Percentiles rank a stretch among this genome's conserved stretches.
Evolutionary conservation across 257 asterid genomes (phyloP).

Genomic region (Solanum chaucha): DNA sequence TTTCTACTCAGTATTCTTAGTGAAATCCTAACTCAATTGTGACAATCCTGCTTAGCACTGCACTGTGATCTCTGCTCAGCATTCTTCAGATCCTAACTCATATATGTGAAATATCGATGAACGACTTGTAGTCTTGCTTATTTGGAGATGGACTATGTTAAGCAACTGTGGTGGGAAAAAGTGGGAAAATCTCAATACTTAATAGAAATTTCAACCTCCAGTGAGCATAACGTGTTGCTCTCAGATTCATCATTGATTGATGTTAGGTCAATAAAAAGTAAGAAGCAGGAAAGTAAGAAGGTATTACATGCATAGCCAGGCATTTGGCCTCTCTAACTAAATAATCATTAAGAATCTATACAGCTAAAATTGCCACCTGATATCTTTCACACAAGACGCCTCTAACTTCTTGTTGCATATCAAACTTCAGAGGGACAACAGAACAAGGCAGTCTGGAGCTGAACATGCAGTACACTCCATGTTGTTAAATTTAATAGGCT

Average conservation of each 20-base stretch:
- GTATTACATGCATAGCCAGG: neutral
- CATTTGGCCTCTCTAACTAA: neutral
- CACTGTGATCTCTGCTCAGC: neutral
- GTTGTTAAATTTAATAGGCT: neutral
- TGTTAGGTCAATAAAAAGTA: neutral
- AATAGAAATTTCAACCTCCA: neutral
- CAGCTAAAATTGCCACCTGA: neutral
- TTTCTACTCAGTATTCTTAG: neutral
- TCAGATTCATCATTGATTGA: neutral
- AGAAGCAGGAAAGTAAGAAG: neutral
- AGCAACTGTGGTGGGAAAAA: neutral
- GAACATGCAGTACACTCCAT: neutral
- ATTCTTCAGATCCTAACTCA: neutral
- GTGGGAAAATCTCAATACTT: neutral
- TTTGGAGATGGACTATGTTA: neutral
- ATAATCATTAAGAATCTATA: neutral
- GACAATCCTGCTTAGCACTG: neutral
- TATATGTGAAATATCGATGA: neutral
- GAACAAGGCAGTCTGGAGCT: neutral
- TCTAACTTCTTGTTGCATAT: constrained; percentile 1
- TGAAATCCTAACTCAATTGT: neutral
- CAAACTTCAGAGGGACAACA: neutral
- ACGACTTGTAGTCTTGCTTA: neutral
- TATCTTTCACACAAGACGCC: neutral
- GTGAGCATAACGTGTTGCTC: neutral